phyloP scores from a whole-genome alignment of 768 basidiomycete genomes.

The Suillus bovinus region DNA sequence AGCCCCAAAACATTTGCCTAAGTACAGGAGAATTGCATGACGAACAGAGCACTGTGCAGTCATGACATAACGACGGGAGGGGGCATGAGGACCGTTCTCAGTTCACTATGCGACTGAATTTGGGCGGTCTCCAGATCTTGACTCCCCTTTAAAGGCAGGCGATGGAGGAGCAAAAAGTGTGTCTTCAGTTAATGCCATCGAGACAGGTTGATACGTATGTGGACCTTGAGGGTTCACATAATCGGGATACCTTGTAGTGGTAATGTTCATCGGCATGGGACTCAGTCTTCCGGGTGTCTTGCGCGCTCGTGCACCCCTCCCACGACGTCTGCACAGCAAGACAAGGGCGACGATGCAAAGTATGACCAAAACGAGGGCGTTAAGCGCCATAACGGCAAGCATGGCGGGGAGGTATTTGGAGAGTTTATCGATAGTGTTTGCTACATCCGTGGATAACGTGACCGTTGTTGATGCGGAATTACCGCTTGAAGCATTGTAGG shows the following conservation, averaged over 20 bases:
- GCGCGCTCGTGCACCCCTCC: slow-evolving; percentile 36
- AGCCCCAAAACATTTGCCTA: slow-evolving; percentile 11
- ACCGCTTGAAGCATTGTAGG: slow-evolving; percentile 53
- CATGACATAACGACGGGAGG: not conserved
- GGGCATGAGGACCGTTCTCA: slow-evolving; percentile 4
- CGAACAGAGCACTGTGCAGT: not conserved
- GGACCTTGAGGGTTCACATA: slow-evolving; percentile 34
- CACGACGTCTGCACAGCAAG: slow-evolving; percentile 51
- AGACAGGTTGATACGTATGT: slow-evolving; percentile 74
- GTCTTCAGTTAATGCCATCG: slow-evolving; percentile 46
- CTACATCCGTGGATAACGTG: slow-evolving; percentile 57
- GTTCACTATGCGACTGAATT: slow-evolving; percentile 39
- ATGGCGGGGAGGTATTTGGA: slow-evolving; percentile 69
- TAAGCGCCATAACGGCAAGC: slow-evolving; percentile 75
- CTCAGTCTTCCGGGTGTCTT: slow-evolving; percentile 47
- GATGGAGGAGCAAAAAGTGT: slow-evolving; percentile 56
- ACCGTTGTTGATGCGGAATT: slow-evolving; percentile 46
- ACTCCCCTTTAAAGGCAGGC: slow-evolving; percentile 51
- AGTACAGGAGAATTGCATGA: slow-evolving; percentile 18
- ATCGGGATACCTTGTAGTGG: slow-evolving; percentile 31
- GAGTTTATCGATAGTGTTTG: slow-evolving; percentile 60
- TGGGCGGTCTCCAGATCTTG: slow-evolving; percentile 38
- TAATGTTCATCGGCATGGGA: slow-evolving; percentile 57
- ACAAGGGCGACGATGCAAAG: slow-evolving; percentile 55
- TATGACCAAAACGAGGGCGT: slow-evolving; percentile 66